Percentiles rank a stretch among this genome's conserved stretches.
Evolutionary conservation across 306 rosid genomes (phyloP).

Genomic region (Ammopiptanthus mongolicus): DNA sequence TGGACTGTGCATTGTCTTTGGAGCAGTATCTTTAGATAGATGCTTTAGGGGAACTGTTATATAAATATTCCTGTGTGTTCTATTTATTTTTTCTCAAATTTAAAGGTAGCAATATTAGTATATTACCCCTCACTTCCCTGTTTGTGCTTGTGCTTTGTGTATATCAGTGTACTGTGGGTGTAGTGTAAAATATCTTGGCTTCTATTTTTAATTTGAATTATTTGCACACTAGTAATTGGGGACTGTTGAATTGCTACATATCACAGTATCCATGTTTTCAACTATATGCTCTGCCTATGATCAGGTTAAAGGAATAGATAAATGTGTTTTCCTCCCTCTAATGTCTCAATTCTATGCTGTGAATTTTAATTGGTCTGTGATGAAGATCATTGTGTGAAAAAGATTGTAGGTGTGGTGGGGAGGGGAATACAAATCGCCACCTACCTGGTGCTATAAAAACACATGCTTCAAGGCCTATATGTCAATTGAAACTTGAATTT

Average conservation of each 20-base stretch:
- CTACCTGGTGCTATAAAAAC: not conserved
- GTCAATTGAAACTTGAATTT: too few species aligned
- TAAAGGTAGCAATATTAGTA: not conserved
- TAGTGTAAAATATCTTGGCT: not conserved
- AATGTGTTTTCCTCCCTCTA: not conserved
- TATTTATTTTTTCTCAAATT: not conserved
- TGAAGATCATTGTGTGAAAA: not conserved
- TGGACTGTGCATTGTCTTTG: too few species aligned
- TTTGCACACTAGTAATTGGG: not conserved
- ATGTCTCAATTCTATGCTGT: not conserved
- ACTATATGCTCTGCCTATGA: not conserved
- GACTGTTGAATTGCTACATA: not conserved
- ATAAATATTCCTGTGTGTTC: not conserved
- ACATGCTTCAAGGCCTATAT: too few species aligned
- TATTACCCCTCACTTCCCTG: not conserved
- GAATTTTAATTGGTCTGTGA: not conserved
- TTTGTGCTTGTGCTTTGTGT: not conserved
- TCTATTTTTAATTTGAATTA: not conserved
- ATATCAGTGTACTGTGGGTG: not conserved
- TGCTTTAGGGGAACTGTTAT: too few species aligned
- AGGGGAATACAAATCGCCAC: not conserved
- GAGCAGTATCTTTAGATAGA: too few species aligned
- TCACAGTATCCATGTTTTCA: not conserved
- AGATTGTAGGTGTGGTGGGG: not conserved
- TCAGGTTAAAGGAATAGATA: not conserved